phyloP scores from a whole-genome alignment of 2,329 filamentous ascomycete species.

The Hypocrella siamensis region DNA sequence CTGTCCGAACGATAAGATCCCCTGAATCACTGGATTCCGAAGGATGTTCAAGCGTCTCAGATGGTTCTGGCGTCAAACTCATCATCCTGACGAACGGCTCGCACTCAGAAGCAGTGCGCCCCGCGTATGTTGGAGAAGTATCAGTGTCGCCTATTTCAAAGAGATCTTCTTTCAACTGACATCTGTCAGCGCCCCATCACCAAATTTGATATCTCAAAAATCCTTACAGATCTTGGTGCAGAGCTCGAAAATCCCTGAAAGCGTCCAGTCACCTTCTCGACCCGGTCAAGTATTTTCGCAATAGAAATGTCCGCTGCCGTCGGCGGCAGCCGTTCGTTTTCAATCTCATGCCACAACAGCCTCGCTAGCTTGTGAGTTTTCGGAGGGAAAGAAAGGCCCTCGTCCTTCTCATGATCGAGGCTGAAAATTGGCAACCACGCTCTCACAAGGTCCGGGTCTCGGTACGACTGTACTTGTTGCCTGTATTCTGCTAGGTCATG shows the following conservation, averaged over 20 bases:
- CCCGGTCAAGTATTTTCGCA: slow-evolving; percentile 1
- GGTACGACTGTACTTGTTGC: slow-evolving; percentile 1
- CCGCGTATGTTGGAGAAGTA: no score
- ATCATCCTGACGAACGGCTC: not conserved
- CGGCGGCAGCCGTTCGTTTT: not conserved
- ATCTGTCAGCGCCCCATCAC: not conserved
- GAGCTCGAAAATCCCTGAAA: not conserved
- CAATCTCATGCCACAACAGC: slow-evolving; percentile 3
- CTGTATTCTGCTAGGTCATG: slow-evolving; percentile 1
- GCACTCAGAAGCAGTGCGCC: no score
- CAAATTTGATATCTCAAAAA: not conserved
- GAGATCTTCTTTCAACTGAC: slow-evolving; percentile 2
- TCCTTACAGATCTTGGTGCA: slow-evolving; percentile 1
- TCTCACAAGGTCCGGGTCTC: slow-evolving; percentile 3
- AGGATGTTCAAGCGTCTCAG: no score
- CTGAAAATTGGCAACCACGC: slow-evolving; percentile 3
- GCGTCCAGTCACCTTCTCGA: not conserved
- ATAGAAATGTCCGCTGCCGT: slow-evolving; percentile 1
- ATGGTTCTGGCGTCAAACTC: no score
- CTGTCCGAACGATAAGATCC: no score
- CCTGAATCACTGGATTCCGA: no score
- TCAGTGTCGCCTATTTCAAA: not conserved
- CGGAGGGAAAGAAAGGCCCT: slow-evolving; percentile 3
- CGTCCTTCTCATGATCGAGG: slow-evolving; percentile 3
- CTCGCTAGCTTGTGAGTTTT: slow-evolving; percentile 1